Evolutionary conservation across 2,329 filamentous ascomycete genomes (phyloP).

Genomic region (Ophiostoma quercus): DNA sequence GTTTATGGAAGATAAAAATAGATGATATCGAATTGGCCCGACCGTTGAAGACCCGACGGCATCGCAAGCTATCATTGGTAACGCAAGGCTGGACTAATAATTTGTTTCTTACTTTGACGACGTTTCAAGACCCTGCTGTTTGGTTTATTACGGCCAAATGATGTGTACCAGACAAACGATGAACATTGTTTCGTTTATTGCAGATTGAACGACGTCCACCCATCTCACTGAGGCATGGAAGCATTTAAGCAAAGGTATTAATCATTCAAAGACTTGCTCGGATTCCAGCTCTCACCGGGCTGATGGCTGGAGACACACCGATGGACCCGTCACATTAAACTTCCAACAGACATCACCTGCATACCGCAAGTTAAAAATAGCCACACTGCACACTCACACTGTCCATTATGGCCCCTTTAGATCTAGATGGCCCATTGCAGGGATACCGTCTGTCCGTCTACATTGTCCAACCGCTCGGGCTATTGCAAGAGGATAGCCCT

Average conservation of each 20-base stretch:
- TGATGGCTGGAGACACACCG: not conserved
- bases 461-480: constrained; percentile 9
- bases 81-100: not conserved
- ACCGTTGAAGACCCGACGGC: not conserved
- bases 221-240: too few relatives aligned
- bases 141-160: not conserved
- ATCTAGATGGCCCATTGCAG: constrained; percentile 2
- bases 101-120: too few relatives aligned
- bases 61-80: not conserved
- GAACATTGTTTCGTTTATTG: not conserved
- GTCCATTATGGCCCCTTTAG: not conserved
- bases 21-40: not conserved
- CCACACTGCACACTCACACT: not conserved
- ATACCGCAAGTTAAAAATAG: not conserved
- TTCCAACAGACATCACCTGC: constrained; percentile 3
- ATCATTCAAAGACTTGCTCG: too few relatives aligned
- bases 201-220: too few relatives aligned
- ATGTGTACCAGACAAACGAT: not conserved
- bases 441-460: not conserved
- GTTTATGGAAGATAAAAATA: not conserved
- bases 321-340: not conserved
- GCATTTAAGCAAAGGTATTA: too few relatives aligned
- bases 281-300: not conserved
- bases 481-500: not conserved
- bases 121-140: not conserved